Conservation (phyloP, 2,329 filamentous ascomycete genomes). For the Chaetomium sp. region DNA sequence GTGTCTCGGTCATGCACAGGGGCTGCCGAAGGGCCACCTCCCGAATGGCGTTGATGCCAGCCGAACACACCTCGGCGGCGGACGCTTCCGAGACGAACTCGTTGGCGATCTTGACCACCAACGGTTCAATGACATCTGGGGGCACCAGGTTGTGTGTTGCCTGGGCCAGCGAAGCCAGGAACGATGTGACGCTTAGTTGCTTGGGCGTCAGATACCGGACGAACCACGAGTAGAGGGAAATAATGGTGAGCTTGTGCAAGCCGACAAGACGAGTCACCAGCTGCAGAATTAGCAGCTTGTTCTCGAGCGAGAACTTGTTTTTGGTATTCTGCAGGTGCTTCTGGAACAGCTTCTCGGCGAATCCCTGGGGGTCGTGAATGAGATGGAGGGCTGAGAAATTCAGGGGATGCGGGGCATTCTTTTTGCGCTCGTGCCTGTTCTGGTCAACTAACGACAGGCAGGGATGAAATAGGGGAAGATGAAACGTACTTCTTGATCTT, state of each 20-base stretch:
- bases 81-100: slow-evolving; percentile 97
- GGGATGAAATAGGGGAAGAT: too few relatives aligned
- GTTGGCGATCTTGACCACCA: slow-evolving; percentile 94
- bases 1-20: slow-evolving; percentile 90
- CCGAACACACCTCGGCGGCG: slow-evolving; percentile 85
- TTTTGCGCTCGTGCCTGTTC: slow-evolving; percentile 75
- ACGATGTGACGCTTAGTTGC: slow-evolving; percentile 90
- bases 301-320: slow-evolving; percentile 81
- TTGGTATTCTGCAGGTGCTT: slow-evolving; percentile 90
- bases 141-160: slow-evolving; percentile 89
- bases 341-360: slow-evolving; percentile 84
- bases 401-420: slow-evolving; percentile 80
- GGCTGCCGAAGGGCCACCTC: slow-evolving; percentile 93
- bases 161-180: slow-evolving; percentile 89
- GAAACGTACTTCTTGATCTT: slow-evolving; percentile 62
- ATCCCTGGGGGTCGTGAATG: slow-evolving; percentile 90
- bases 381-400: slow-evolving; percentile 97
- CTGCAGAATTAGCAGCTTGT: slow-evolving; percentile 86
- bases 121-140: slow-evolving; percentile 85
- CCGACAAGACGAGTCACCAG: slow-evolving; percentile 89
- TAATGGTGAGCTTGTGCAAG: slow-evolving; percentile 86
- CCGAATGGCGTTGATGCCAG: slow-evolving; percentile 90
- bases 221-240: slow-evolving; percentile 94
- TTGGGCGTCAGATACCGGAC: slow-evolving; percentile 84
- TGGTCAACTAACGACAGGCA: slow-evolving; percentile 12